Conservation (phyloP, 805 yeast genomes). For the Aciculoconidium aculeatum region DNA sequence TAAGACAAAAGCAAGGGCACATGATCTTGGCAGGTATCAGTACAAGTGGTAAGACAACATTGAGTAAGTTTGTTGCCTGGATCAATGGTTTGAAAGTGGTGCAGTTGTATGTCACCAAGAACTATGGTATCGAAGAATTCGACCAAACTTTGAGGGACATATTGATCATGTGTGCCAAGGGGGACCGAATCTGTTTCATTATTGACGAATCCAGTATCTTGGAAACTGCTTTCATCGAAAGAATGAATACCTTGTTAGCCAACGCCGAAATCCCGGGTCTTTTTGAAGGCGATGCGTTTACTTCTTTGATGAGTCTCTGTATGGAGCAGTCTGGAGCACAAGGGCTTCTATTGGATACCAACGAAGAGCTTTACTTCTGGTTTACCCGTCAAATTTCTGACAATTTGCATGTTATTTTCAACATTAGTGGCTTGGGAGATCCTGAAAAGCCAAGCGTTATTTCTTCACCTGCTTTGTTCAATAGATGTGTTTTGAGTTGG, state of each 20-base stretch:
- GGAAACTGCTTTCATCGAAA: slow-evolving; percentile 75
- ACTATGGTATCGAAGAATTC: slow-evolving; percentile 57
- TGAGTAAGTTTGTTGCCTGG: slow-evolving; percentile 86
- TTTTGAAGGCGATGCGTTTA: slow-evolving; percentile 68
- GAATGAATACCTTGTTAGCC: slow-evolving; percentile 90
- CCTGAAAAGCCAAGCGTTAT: slow-evolving; percentile 41
- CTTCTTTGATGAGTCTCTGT: slow-evolving; percentile 47
- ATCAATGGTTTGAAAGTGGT: slow-evolving; percentile 65
- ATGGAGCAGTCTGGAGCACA: slow-evolving; percentile 49
- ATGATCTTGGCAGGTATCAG: slow-evolving; percentile 78
- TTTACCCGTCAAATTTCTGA: slow-evolving; percentile 59
- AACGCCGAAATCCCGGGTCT: slow-evolving; percentile 91
- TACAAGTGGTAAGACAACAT: slow-evolving; percentile 74
- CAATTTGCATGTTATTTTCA: slow-evolving; percentile 80
- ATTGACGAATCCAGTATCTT: slow-evolving; percentile 76
- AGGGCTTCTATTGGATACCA: slow-evolving; percentile 59
- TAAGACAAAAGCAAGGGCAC: slow-evolving; percentile 87
- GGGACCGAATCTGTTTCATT: slow-evolving; percentile 62
- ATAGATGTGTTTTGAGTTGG: slow-evolving; percentile 84
- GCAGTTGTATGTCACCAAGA: slow-evolving; percentile 51
- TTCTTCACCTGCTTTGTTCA: slow-evolving; percentile 83
- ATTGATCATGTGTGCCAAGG: slow-evolving; percentile 40
- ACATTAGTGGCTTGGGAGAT: slow-evolving; percentile 45
- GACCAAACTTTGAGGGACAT: slow-evolving; percentile 56
- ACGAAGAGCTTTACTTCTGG: slow-evolving; percentile 71